Evolutionary conservation across 495 filamentous ascomycete species (phyloP).

Genomic region (Recurvomyces mirabilis): DNA sequence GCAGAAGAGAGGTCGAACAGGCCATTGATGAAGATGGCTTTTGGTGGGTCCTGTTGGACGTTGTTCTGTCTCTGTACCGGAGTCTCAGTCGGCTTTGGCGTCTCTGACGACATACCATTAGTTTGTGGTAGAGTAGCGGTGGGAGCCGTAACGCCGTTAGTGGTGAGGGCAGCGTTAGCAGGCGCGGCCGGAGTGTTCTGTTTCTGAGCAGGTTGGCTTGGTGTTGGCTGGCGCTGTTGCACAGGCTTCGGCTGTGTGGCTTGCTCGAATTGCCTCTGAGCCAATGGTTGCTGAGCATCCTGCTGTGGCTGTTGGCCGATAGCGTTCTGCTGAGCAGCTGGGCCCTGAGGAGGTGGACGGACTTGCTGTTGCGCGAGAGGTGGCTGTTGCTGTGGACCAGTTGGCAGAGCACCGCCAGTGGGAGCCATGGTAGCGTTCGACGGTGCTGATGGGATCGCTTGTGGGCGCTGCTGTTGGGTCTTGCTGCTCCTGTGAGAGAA

Average conservation of each 20-base stretch:
- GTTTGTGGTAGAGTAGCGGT: slow-evolving; percentile 30
- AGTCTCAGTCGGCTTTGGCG: slow-evolving; percentile 19
- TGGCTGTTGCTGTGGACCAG: slow-evolving; percentile 30
- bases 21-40: slow-evolving; percentile 72
- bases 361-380: slow-evolving; percentile 16
- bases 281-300: slow-evolving; percentile 30
- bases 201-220: slow-evolving; percentile 29
- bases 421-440: slow-evolving; percentile 26
- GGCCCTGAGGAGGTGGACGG: slow-evolving; percentile 31
- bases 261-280: slow-evolving; percentile 29
- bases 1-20: slow-evolving; percentile 47
- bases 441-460: slow-evolving; percentile 44
- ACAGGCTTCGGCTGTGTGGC: slow-evolving; percentile 19
- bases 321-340: slow-evolving; percentile 33
- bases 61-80: slow-evolving; percentile 17
- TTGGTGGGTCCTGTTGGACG: slow-evolving; percentile 38
- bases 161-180: slow-evolving; percentile 26
- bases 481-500: slow-evolving; percentile 81
- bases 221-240: slow-evolving; percentile 17
- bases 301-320: slow-evolving; percentile 14
- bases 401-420: slow-evolving; percentile 30
- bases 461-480: slow-evolving; percentile 34
- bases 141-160: slow-evolving; percentile 26
- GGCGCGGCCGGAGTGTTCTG: slow-evolving; percentile 44
- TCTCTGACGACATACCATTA: slow-evolving; percentile 28